Conservation (phyloP, 1,139 yeast species). For the Blastobotrys serpentis region DNA sequence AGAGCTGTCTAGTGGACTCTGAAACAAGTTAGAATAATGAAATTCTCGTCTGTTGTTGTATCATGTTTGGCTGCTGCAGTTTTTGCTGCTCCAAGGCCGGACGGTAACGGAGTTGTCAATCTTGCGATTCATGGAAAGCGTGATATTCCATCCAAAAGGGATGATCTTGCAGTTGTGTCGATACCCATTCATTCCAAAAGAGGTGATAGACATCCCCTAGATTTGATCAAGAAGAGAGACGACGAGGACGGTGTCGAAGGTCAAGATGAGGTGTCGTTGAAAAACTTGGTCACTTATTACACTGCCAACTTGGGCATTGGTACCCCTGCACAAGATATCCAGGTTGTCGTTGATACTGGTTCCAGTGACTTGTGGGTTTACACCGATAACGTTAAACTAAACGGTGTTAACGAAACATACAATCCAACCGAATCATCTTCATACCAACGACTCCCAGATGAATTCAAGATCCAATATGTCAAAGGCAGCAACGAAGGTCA, state of each 20-base stretch:
- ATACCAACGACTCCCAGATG: not conserved
- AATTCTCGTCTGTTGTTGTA: not conserved
- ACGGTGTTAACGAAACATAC: conserved; percentile 5
- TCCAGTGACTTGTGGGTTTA: conserved; percentile 66
- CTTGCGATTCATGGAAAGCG: conserved; percentile 6
- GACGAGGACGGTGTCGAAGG: not conserved
- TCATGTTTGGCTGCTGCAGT: not conserved
- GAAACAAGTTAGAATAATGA: not conserved
- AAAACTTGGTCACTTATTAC: conserved; percentile 14
- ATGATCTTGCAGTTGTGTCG: not conserved
- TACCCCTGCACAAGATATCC: conserved; percentile 25
- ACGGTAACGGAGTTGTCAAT: not conserved
- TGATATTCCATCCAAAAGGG: not conserved
- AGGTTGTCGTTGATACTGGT: conserved; percentile 55
- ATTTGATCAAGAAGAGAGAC: not conserved
- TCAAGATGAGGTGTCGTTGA: conserved; percentile 3
- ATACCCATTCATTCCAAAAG: conserved; percentile 1
- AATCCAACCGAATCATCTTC: not conserved
- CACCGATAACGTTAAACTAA: conserved; percentile 2
- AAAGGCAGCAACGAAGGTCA: conserved; percentile 45
- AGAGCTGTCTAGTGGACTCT: too few species aligned
- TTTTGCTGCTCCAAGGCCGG: conserved; percentile 3
- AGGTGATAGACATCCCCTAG: not conserved
- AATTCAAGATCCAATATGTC: conserved; percentile 10
- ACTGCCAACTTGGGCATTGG: conserved; percentile 24